Percentiles rank a stretch among this genome's conserved stretches.
These are phyloP conservation scores for Inonotus obliquus DNA, from an alignment of 1,284 basidiomycete genomes.

Conservation along the genomic window DNA sequence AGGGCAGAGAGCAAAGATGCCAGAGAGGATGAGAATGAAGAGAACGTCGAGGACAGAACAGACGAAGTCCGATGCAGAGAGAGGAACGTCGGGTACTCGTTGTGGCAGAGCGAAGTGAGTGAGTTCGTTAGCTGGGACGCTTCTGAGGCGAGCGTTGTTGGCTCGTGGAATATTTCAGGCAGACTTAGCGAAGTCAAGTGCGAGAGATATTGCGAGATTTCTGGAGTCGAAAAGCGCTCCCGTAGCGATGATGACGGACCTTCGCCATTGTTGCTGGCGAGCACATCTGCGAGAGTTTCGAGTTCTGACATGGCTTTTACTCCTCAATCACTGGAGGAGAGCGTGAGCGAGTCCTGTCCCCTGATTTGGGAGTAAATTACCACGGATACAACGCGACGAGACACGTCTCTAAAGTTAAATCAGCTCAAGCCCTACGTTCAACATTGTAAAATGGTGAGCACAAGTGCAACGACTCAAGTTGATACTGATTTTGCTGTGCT, in stretches of 20 bases:
- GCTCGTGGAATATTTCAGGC: conserved; percentile 62
- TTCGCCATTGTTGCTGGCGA: conserved; percentile 6
- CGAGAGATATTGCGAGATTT: conserved; percentile 46
- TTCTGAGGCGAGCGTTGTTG: conserved; percentile 70
- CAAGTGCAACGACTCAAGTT: neutral
- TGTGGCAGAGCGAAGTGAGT: conserved; percentile 81
- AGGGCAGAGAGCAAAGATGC: conserved; percentile 63
- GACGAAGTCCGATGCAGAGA: conserved; percentile 72
- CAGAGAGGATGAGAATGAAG: conserved; percentile 62
- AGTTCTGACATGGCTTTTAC: neutral
- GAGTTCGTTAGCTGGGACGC: conserved; percentile 81
- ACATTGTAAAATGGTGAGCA: conserved; percentile 2
- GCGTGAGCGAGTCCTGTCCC: too few species aligned
- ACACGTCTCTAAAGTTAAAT: neutral
- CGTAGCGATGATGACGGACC: neutral
- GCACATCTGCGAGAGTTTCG: conserved; percentile 14
- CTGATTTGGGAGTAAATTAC: neutral
- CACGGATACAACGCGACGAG: conserved; percentile 6
- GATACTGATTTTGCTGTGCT: neutral
- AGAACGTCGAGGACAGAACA: conserved; percentile 62
- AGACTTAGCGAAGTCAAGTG: conserved; percentile 64
- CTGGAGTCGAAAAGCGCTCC: conserved; percentile 18
- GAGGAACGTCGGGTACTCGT: conserved; percentile 85
- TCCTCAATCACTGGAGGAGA: neutral
- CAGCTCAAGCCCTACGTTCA: neutral